These are phyloP conservation scores for Omphalotus olearius DNA, from an alignment of 1,284 basidiomycete species.

Conservation along the genomic window DNA sequence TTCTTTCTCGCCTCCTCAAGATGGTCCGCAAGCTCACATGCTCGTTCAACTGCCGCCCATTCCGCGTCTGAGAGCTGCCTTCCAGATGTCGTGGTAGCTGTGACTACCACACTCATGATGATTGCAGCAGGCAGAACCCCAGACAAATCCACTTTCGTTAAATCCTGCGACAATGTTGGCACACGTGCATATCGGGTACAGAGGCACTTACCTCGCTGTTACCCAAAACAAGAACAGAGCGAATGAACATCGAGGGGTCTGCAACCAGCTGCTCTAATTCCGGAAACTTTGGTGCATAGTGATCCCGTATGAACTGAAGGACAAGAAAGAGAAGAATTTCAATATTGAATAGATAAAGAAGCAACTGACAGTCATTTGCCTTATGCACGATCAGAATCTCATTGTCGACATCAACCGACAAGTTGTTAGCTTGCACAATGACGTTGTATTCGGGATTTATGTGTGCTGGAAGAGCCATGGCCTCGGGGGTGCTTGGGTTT, in stretches of 20 bases:
- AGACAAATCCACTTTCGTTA: constrained; percentile 78
- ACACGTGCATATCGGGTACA: constrained; percentile 5
- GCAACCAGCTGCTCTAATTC: constrained; percentile 94
- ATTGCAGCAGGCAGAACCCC: constrained; percentile 87
- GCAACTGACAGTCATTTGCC: constrained; percentile 39
- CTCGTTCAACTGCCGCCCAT: constrained; percentile 81
- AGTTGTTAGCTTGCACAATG: constrained; percentile 96
- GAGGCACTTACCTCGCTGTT: constrained; percentile 65
- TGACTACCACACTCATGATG: constrained; percentile 95
- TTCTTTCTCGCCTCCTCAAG: constrained; percentile 87
- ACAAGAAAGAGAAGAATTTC: constrained; percentile 18
- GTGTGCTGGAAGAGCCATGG: constrained; percentile 77
- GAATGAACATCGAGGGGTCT: constrained; percentile 91
- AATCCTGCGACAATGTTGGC: constrained; percentile 46
- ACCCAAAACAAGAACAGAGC: constrained; percentile 84
- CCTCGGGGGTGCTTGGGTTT: constrained; percentile 73
- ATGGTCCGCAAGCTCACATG: constrained; percentile 84
- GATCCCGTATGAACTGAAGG: constrained; percentile 91
- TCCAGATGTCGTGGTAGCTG: constrained; percentile 88
- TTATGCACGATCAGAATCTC: constrained; percentile 98
- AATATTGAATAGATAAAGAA: constrained; percentile 42
- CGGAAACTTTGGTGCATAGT: constrained; percentile 94
- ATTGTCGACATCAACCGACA: constrained; percentile 98
- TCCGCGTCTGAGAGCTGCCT: constrained; percentile 64
- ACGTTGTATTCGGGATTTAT: constrained; percentile 95